These are phyloP conservation scores for Pythium aristosporum DNA, from an alignment of 352 stramenopile genomes.

Conservation along the genomic window DNA sequence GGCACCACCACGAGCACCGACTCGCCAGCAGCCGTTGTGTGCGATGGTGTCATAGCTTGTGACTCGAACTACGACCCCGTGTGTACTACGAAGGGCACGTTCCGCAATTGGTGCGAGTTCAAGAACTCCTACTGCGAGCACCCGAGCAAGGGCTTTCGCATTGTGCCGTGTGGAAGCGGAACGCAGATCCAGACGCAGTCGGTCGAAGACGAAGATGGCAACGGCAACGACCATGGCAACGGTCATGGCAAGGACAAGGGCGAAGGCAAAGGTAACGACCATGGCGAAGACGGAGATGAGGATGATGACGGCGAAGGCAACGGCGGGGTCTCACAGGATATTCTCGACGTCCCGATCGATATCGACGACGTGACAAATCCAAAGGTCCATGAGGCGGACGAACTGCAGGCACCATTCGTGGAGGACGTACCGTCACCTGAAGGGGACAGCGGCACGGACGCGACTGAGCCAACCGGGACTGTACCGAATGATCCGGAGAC, in stretches of 20 bases:
- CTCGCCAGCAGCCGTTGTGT: constrained; percentile 4
- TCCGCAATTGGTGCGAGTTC: constrained; percentile 16
- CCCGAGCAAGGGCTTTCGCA: constrained; percentile 6
- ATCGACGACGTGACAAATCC: constrained; percentile 3
- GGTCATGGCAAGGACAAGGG: neutral
- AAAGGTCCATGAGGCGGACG: neutral
- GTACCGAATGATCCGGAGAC: too few species aligned
- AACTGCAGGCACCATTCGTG: neutral
- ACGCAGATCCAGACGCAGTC: neutral
- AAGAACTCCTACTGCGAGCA: constrained; percentile 21
- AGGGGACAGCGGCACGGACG: neutral
- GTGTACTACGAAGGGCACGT: constrained; percentile 17
- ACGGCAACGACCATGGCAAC: neutral
- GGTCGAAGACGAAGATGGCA: neutral
- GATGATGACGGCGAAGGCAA: neutral
- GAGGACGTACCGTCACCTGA: neutral
- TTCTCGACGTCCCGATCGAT: constrained; percentile 10
- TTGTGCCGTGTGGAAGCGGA: neutral
- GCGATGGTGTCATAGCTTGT: constrained; percentile 7
- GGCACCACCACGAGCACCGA: neutral
- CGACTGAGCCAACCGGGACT: neutral
- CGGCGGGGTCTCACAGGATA: neutral
- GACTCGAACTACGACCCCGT: neutral
- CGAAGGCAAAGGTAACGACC: neutral
- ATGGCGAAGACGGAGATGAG: neutral